These are phyloP conservation scores for Phytophthora citrophthora DNA, from an alignment of 352 stramenopile genomes.

Conservation along the genomic window DNA sequence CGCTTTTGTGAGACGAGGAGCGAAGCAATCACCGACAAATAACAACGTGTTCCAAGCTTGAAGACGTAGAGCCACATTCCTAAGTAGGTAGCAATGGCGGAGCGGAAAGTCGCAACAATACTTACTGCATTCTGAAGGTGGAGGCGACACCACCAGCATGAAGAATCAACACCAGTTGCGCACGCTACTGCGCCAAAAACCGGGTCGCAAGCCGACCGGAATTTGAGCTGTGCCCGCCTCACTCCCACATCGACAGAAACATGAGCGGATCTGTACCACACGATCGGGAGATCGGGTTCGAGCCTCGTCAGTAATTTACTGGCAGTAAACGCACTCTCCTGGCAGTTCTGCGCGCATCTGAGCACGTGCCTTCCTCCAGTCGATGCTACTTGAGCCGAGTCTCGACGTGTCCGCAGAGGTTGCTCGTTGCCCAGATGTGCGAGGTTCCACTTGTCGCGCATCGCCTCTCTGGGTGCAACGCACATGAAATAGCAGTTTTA, in stretches of 20 bases:
- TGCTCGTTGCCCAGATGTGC: constrained; percentile 4
- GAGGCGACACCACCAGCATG: constrained; percentile 1
- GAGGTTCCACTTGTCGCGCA: constrained; percentile 8
- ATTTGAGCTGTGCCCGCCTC: constrained; percentile 17
- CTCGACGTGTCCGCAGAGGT: not conserved
- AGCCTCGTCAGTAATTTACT: not conserved
- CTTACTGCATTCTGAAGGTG: constrained; percentile 6
- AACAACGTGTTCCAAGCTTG: not conserved
- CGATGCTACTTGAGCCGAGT: not conserved
- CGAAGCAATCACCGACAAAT: not conserved
- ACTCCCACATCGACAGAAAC: constrained; percentile 15
- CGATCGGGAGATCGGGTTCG: constrained; percentile 18
- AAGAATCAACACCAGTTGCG: not conserved
- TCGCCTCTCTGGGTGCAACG: no score
- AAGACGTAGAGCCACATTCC: no score
- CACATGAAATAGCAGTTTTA: no score
- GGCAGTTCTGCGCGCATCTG: constrained; percentile 7
- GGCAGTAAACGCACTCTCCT: not conserved
- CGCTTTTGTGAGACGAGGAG: constrained; percentile 7
- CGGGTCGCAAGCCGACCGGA: not conserved
- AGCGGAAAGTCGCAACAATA: not conserved
- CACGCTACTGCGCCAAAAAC: not conserved
- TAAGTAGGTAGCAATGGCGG: not conserved
- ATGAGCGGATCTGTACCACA: constrained; percentile 14
- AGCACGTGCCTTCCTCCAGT: constrained; percentile 30